These are phyloP conservation scores for Rossbeevera mucosa DNA, from an alignment of 768 basidiomycete genomes.

Conservation along the genomic window DNA sequence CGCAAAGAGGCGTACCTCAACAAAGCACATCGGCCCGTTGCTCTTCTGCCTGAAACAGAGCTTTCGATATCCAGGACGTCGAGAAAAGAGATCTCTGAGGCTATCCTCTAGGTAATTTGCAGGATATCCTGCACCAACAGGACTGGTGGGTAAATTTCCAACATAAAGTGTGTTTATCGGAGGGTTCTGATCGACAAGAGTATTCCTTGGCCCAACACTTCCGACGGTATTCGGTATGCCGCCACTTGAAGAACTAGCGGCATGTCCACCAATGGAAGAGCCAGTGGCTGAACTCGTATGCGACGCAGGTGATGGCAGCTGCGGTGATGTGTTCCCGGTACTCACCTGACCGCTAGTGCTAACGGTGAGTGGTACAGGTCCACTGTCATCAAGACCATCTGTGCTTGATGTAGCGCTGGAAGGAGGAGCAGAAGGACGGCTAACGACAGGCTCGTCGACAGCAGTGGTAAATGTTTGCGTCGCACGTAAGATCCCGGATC, in stretches of 20 bases:
- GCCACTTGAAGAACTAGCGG: conserved; percentile 28
- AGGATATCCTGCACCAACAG: conserved; percentile 65
- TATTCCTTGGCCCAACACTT: conserved; percentile 32
- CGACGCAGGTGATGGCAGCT: conserved; percentile 72
- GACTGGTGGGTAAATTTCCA: conserved; percentile 89
- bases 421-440: conserved; percentile 32
- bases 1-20: conserved; percentile 60
- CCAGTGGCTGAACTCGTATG: conserved; percentile 49
- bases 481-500: conserved; percentile 26
- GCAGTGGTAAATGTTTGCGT: conserved; percentile 20
- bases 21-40: conserved; percentile 99
- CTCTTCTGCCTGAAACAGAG: conserved; percentile 94
- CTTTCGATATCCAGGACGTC: conserved; percentile 81
- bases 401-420: conserved; percentile 41
- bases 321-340: conserved; percentile 50
- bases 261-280: conserved; percentile 29
- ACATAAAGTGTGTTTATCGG: conserved; percentile 99
- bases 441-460: conserved; percentile 23
- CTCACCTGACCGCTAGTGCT: conserved; percentile 40
- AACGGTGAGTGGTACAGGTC: conserved; percentile 36
- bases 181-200: conserved; percentile 83
- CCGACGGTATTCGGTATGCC: conserved; percentile 21
- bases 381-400: conserved; percentile 37
- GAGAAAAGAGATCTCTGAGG: conserved; percentile 75
- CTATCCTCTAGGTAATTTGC: conserved; percentile 83